Conservation (phyloP, 352 stramenopile species). For the Globisporangium iwayamae region DNA sequence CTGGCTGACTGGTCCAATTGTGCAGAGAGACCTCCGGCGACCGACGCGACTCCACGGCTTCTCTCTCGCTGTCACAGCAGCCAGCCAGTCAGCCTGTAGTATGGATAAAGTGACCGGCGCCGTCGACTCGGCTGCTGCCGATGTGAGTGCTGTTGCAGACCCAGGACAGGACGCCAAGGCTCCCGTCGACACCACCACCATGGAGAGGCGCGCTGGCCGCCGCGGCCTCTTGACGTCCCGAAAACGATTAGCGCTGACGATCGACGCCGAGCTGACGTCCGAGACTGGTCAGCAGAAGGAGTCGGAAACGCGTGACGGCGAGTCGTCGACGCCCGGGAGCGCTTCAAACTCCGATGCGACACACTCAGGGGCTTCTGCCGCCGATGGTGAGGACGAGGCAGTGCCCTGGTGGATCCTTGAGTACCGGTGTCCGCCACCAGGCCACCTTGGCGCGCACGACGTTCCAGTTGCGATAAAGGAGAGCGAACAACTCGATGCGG, state of each 20-base stretch:
- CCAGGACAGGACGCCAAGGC: not conserved
- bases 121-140: not conserved
- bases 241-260: slow-evolving; percentile 17
- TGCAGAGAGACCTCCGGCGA: slow-evolving; percentile 2
- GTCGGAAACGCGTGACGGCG: slow-evolving; percentile 3
- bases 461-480: slow-evolving; percentile 28
- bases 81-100: not conserved
- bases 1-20: slow-evolving; percentile 9
- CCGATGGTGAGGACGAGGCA: slow-evolving; percentile 8
- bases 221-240: slow-evolving; percentile 11
- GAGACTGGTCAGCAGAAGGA: slow-evolving; percentile 14
- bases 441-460: slow-evolving; percentile 46
- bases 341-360: not conserved
- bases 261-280: slow-evolving; percentile 15
- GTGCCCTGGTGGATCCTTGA: slow-evolving; percentile 59
- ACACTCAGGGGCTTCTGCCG: not conserved
- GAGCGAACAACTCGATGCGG: slow-evolving; percentile 11
- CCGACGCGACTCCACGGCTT: slow-evolving; percentile 2
- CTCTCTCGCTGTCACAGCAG: slow-evolving; percentile 3
- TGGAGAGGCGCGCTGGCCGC: not conserved
- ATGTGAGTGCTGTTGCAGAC: not conserved
- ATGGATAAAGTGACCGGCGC: slow-evolving; percentile 4
- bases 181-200: not conserved
- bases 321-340: not conserved
- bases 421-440: slow-evolving; percentile 49